A percentile compares a stretch with the other conserved stretches of the same genome.
phyloP scores from a whole-genome alignment of 805 yeast species.

The Geotrichum ghanense region DNA sequence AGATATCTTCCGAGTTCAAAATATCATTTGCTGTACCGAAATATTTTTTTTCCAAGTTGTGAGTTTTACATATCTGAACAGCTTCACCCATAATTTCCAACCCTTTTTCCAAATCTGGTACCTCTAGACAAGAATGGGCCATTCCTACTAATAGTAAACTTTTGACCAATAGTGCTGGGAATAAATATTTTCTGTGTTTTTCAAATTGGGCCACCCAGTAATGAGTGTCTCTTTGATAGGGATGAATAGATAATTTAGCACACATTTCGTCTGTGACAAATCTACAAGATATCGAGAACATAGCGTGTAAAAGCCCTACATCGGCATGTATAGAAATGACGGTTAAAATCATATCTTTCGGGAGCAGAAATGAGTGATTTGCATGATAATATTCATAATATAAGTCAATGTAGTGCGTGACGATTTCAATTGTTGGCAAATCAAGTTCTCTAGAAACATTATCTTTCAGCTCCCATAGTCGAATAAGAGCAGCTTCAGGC shows the following conservation, averaged over 20 bases:
- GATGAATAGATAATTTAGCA: slow-evolving; percentile 6
- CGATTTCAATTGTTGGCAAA: slow-evolving; percentile 7
- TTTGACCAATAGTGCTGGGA: slow-evolving; percentile 5
- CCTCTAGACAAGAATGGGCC: slow-evolving; percentile 8
- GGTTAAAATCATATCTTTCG: slow-evolving; percentile 4
- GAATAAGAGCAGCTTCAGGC: slow-evolving; percentile 4
- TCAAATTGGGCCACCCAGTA: slow-evolving; percentile 9
- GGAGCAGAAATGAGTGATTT: slow-evolving; percentile 9
- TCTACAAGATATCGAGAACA: slow-evolving; percentile 8
- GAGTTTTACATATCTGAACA: slow-evolving; percentile 6
- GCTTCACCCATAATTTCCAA: slow-evolving; percentile 4
- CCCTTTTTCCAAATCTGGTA: slow-evolving; percentile 4
- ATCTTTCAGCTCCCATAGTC: slow-evolving; percentile 4
- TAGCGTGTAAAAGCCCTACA: slow-evolving; percentile 7
- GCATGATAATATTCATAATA: slow-evolving; percentile 9
- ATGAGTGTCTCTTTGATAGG: slow-evolving; percentile 6
- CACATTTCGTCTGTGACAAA: slow-evolving; percentile 7
- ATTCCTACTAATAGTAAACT: slow-evolving; percentile 5
- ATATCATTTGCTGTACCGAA: slow-evolving; percentile 6
- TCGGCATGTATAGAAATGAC: slow-evolving; percentile 7
- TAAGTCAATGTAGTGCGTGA: slow-evolving; percentile 6
- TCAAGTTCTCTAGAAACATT: slow-evolving; percentile 6
- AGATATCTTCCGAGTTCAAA: slow-evolving; percentile 4
- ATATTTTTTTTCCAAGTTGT: slow-evolving; percentile 8
- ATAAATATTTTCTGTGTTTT: slow-evolving; percentile 5